These are phyloP conservation scores for Termitomyces sp. DNA, from an alignment of 768 basidiomycete species.

Conservation along the genomic window DNA sequence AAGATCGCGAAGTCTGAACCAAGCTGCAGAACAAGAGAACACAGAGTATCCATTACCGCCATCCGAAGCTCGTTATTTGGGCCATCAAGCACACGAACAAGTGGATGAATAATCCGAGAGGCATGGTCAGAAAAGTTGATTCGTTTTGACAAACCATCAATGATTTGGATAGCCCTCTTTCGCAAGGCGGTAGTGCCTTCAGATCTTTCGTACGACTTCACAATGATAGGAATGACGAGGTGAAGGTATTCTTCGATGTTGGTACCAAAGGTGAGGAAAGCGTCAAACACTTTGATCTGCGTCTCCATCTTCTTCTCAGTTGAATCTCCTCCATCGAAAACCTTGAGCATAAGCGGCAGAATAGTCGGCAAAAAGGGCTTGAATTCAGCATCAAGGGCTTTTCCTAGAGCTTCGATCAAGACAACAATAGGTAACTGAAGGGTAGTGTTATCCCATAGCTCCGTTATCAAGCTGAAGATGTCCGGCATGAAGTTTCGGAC, in stretches of 20 bases:
- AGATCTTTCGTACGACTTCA: constrained; percentile 82
- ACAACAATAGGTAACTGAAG: constrained; percentile 91
- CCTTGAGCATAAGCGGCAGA: constrained; percentile 83
- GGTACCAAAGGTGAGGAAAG: constrained; percentile 90
- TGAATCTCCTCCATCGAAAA: constrained; percentile 79
- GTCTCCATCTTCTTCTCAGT: constrained; percentile 74
- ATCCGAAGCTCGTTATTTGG: constrained; percentile 76
- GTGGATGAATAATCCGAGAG: constrained; percentile 93
- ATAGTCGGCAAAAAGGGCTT: constrained; percentile 92
- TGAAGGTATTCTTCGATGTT: constrained; percentile 98
- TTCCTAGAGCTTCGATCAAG: constrained; percentile 88
- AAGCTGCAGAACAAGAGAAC: constrained; percentile 88
- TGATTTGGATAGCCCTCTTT: constrained; percentile 86
- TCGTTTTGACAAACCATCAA: constrained; percentile 84
- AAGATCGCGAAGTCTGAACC: constrained; percentile 98
- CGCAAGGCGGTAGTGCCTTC: constrained; percentile 74
- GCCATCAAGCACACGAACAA: constrained; percentile 79
- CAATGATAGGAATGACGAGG: constrained; percentile 92
- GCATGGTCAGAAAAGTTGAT: constrained; percentile 99
- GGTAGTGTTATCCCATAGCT: constrained; percentile 83
- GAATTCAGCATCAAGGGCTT: constrained; percentile 94
- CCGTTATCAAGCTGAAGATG: constrained; percentile 80
- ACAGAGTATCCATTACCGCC: constrained; percentile 90
- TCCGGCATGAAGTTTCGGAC: constrained; percentile 88
- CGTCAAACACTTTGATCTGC: constrained; percentile 90